Evolutionary conservation across 192 early-diverging fungal species (phyloP).

Genomic region (Linderina pennispora): DNA sequence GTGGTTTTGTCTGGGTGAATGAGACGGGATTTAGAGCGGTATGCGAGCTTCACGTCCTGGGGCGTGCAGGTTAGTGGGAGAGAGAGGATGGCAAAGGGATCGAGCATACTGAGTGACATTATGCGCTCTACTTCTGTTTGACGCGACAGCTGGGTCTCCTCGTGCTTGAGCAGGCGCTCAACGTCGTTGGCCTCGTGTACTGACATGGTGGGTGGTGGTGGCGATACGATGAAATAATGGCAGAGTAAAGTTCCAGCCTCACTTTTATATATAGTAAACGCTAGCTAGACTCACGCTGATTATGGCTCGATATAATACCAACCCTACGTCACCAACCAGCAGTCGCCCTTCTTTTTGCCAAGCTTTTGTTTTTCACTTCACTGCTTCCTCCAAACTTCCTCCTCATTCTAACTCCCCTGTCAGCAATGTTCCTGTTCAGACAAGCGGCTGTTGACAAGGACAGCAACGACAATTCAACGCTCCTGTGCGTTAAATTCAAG

Average conservation of each 20-base stretch:
- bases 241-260: no score
- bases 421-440: conserved; percentile 27
- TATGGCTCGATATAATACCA: no score
- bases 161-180: conserved; percentile 8
- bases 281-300: no score
- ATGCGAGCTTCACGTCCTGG: conserved; percentile 27
- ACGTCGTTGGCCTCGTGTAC: conserved; percentile 2
- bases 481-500: conserved; percentile 33
- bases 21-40: conserved; percentile 29
- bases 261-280: no score
- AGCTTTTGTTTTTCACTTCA: background rate
- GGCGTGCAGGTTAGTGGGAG: conserved; percentile 17
- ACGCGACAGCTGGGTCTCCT: conserved; percentile 15
- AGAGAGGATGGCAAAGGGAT: conserved; percentile 32
- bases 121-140: conserved; percentile 33
- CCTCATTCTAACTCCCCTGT: background rate
- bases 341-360: no score
- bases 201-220: no score
- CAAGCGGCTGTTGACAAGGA: conserved; percentile 21
- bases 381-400: background rate
- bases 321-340: no score
- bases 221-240: no score
- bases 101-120: conserved; percentile 15
- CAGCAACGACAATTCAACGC: conserved; percentile 22
- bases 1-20: conserved; percentile 41